phyloP scores from a whole-genome alignment of 768 basidiomycete species.

The Tubosaeta sp. region DNA sequence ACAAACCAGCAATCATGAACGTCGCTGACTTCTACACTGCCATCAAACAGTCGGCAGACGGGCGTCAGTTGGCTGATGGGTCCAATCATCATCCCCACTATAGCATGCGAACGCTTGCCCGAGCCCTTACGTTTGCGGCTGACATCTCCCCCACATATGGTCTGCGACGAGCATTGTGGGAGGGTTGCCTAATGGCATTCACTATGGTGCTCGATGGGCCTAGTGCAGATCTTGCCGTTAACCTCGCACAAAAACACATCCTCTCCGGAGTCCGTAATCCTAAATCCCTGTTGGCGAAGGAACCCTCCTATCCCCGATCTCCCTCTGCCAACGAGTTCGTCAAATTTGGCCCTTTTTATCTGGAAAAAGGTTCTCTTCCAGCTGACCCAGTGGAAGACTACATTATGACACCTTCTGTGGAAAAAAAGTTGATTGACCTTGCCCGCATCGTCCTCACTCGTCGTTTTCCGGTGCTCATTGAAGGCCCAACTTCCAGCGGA shows the following conservation, averaged over 20 bases:
- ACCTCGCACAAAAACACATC: constrained; percentile 72
- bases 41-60: constrained; percentile 71
- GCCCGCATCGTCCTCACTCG: constrained; percentile 85
- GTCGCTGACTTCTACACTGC: constrained; percentile 86
- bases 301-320: constrained; percentile 51
- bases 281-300: constrained; percentile 66
- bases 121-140: constrained; percentile 86
- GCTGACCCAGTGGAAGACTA: constrained; percentile 72
- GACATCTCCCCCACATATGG: constrained; percentile 75
- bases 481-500: constrained; percentile 96
- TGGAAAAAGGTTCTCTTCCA: constrained; percentile 70
- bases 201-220: constrained; percentile 85
- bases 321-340: constrained; percentile 54
- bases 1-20: constrained; percentile 84
- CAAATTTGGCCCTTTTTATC: constrained; percentile 89
- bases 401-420: constrained; percentile 93
- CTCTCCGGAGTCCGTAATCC: constrained; percentile 77
- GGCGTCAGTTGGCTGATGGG: constrained; percentile 84
- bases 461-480: constrained; percentile 91
- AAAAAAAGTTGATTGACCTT: constrained; percentile 90
- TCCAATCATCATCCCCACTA: constrained; percentile 91
- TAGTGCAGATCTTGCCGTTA: constrained; percentile 63
- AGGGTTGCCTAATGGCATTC: constrained; percentile 96
- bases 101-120: constrained; percentile 93
- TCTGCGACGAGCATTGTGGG: constrained; percentile 85